Evolutionary conservation across 2,329 filamentous ascomycete genomes (phyloP), one percentile per base, ranked within the genome.

Genomic region (Orbilia quercus): DNA sequence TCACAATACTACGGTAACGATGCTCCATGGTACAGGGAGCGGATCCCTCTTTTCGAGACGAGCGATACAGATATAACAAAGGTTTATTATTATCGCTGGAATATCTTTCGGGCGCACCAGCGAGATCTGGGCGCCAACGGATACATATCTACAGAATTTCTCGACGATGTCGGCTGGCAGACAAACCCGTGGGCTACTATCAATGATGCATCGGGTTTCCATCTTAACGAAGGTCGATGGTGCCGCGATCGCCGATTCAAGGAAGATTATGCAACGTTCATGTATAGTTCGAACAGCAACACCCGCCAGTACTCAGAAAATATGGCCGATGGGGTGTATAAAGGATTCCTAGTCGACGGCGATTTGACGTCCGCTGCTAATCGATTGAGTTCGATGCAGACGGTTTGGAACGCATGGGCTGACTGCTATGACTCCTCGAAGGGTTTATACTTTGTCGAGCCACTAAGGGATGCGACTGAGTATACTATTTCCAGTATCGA

Each of bases 1-100:
- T 18, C 9, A 7, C 48, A 53, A n/a, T 80, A 82, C 75, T 82
- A 81, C 59, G 80, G 80, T 53, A 82, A 82, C 28, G 81, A 82
- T 74, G 78, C 80, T 18, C 78, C 80, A 0, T 82, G 81, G 81
- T 82, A 81, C 51, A 76, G 77, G 6, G 75, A 79, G 31, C 78
- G 80, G 11, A 81, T 82, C 4, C 80, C 81, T 1, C 80, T 80
- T 58, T 82, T 82, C 67, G 80, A 82, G 54, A 80, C 79, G 16
- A 81, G 80, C 53, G 80, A 82, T 59, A 48, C 76, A 1, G 74
- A 79, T 7, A 79, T 82, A 14, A 80, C 79, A 0, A 80, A 82
- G 16, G 82, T 83, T 7, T 83, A 82, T 76, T 83, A 83, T 76
- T 83, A 83, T 71, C 81, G 82, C 31, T 83, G 81, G 82, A 80